Conservation (phyloP, 345 rosid species). For the Brassica nigra region DNA sequence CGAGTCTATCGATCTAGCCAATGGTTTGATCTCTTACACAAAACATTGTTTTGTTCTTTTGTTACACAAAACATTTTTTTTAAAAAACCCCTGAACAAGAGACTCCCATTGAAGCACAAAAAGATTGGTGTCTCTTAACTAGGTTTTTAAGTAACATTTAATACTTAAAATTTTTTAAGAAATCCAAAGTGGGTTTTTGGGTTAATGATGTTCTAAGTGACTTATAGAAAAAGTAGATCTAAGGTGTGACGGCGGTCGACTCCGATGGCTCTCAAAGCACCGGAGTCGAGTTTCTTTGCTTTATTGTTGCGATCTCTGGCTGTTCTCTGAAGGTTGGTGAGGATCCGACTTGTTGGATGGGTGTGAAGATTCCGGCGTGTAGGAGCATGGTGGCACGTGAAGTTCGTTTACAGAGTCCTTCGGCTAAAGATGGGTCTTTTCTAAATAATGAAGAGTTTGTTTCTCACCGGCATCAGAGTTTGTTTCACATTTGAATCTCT, state of each 20-base stretch:
- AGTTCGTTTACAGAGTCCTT: background rate
- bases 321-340: background rate
- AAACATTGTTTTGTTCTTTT: background rate
- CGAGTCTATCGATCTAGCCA: constrained; percentile 37
- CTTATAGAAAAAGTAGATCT: no score
- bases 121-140: no score
- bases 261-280: background rate
- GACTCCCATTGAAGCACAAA: no score
- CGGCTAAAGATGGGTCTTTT: background rate
- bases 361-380: background rate
- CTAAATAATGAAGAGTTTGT: background rate
- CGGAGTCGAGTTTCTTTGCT: background rate
- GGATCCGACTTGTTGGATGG: background rate
- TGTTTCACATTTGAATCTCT: background rate
- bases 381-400: background rate
- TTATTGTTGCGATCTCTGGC: no score
- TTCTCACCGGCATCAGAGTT: background rate
- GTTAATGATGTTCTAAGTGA: no score
- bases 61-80: background rate
- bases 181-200: no score
- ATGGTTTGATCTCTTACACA: constrained; percentile 30
- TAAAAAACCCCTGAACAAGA: no score
- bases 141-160: no score
- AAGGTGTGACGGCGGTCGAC: background rate
- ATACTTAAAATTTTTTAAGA: no score